Evolutionary conservation across 1,284 basidiomycete species (phyloP).

Genomic region (Ustilago lituana): DNA sequence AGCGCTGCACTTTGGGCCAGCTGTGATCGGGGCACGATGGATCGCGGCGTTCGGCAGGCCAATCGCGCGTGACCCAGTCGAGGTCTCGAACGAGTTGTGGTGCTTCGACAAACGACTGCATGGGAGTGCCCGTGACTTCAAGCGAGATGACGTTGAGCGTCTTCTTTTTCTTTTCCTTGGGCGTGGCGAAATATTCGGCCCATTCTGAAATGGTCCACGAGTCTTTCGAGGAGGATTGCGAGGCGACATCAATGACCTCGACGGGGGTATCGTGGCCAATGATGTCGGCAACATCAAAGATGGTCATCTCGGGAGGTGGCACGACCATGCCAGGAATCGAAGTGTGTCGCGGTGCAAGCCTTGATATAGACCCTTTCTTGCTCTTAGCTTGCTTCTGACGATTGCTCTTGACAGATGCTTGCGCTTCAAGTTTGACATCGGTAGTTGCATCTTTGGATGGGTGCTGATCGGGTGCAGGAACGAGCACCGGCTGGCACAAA

Average conservation of each 20-base stretch:
- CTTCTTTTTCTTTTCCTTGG: constrained; percentile 72
- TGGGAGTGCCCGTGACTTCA: constrained; percentile 80
- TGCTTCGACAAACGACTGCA: constrained; percentile 80
- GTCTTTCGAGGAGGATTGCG: constrained; percentile 65
- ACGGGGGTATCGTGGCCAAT: constrained; percentile 70
- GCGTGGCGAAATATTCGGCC: constrained; percentile 83
- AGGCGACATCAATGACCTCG: constrained; percentile 67
- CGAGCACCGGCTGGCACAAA: constrained; percentile 42
- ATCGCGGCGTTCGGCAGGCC: constrained; percentile 73
- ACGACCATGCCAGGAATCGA: constrained; percentile 75
- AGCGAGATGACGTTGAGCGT: constrained; percentile 89
- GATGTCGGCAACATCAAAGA: constrained; percentile 80
- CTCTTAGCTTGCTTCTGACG: neutral
- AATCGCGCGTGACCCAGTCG: constrained; percentile 96
- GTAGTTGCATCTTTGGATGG: neutral
- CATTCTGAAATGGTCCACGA: constrained; percentile 87
- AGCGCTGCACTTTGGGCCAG: constrained; percentile 94
- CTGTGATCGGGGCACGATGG: constrained; percentile 38
- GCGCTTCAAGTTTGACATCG: neutral
- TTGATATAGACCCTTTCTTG: constrained; percentile 7
- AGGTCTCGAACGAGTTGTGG: constrained; percentile 78
- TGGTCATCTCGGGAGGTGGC: constrained; percentile 76
- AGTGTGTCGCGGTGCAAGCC: constrained; percentile 25
- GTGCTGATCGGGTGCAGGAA: constrained; percentile 20
- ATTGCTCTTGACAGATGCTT: neutral